Evolutionary conservation across 1,139 yeast genomes (phyloP), one percentile per base, ranked within the genome.

Genomic region (Debaryomyces sp.): DNA sequence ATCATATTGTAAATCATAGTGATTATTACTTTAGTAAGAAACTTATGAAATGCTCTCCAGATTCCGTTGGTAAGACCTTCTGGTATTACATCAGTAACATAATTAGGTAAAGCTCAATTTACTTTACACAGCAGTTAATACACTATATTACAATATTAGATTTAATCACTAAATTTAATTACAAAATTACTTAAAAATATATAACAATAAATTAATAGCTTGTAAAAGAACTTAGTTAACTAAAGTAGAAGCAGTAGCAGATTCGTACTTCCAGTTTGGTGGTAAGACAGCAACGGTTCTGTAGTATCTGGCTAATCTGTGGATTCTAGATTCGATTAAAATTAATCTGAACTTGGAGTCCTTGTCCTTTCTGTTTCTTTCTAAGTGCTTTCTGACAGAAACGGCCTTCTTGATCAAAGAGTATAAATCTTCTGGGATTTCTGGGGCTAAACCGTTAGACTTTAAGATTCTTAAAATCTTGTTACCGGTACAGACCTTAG

Each of bases 291-390:
- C 84, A 69, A 90, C 96, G 70, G 97, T 89, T 90, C 97, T 92
- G 96, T 94, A 94, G 95, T 94, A 94, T 86, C 99, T 90, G 68
- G 99, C 96, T 78, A 94, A 89, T 88, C 99, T 94, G 96, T 94
- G 99, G 84, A 94, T 94, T 90, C 99, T 91, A 62, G 98, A 92
- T 84, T 94, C 99, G 77, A 95, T 91, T 81, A 94, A 88, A 94
- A 94, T 94, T 75, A 94, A 90, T 88, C 99, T 91, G 96, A 95
- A 94, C 84, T 94, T 94, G 69, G 99, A 94, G 83, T 94, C 99
- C 87, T 94, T 92, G 84, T 94, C 99, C 87, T 94, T 95, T 89
- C 99, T 91, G 97, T 94, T 94, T 83, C 96, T 90, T 84, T 95
- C 99, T 78, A 94, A 89, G 83, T 94, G 99, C 89, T 95, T 95